Evolutionary conservation across 805 yeast genomes (phyloP).

Genomic region (Candida broadrunensis): DNA sequence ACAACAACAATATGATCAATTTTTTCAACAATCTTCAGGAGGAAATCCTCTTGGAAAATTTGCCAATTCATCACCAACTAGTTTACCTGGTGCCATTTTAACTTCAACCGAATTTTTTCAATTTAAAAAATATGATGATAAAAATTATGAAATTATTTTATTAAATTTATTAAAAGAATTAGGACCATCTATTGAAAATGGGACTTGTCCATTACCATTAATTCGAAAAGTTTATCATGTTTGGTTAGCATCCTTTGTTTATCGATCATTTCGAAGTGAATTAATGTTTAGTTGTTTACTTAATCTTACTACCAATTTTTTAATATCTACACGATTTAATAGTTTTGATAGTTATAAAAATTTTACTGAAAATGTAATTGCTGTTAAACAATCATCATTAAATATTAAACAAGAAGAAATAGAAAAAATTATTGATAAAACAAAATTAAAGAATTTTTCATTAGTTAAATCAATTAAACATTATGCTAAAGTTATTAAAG

Average conservation of each 20-base stretch:
- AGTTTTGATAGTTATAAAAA: conserved; percentile 5
- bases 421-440: conserved; percentile 9
- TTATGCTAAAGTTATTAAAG: conserved; percentile 34
- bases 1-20: background rate
- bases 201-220: conserved; percentile 23
- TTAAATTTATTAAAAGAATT: conserved; percentile 4
- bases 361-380: background rate
- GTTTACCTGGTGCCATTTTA: conserved; percentile 7
- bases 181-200: conserved; percentile 17
- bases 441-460: conserved; percentile 17
- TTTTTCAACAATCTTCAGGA: background rate
- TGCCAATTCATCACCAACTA: background rate
- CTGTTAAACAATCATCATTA: background rate
- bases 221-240: conserved; percentile 27
- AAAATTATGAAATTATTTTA: conserved; percentile 6
- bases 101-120: background rate
- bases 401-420: background rate
- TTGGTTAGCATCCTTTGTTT: conserved; percentile 33
- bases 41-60: background rate
- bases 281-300: conserved; percentile 35
- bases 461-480: conserved; percentile 32
- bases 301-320: conserved; percentile 37
- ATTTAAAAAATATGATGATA: background rate
- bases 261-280: conserved; percentile 17
- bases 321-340: conserved; percentile 27